A percentile compares a stretch with the other conserved stretches of the same genome.
phyloP scores from a whole-genome alignment of 345 rosid species.

The Kernera saxatilis region DNA sequence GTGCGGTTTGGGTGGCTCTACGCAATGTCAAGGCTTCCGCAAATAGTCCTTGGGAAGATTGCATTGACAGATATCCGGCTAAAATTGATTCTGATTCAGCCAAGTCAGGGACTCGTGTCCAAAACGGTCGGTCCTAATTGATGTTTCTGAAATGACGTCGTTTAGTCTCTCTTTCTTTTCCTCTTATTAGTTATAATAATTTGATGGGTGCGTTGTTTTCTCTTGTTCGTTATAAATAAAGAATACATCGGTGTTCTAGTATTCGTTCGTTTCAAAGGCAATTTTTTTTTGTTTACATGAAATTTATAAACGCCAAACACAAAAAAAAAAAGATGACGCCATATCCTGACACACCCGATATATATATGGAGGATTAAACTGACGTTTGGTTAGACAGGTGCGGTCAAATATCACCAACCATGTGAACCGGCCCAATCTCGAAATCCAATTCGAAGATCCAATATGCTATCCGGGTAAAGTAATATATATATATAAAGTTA shows the following conservation, averaged over 20 bases:
- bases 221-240: slow-evolving; percentile 22
- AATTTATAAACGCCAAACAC: background rate
- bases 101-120: slow-evolving; percentile 8
- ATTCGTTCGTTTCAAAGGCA: background rate
- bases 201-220: background rate
- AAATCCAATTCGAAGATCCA: background rate
- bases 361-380: background rate
- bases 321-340: background rate
- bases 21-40: slow-evolving; percentile 42
- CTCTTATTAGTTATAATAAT: slow-evolving; percentile 1
- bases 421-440: background rate
- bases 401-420: background rate
- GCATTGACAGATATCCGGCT: slow-evolving; percentile 62
- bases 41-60: slow-evolving; percentile 61
- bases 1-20: slow-evolving; percentile 74
- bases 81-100: slow-evolving; percentile 20
- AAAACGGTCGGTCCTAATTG: slow-evolving; percentile 24
- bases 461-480: background rate
- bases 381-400: background rate
- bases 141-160: background rate
- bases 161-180: background rate
- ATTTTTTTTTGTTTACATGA: background rate
- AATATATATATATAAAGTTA: background rate
- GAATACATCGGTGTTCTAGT: slow-evolving; percentile 9
- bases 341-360: background rate